Evolutionary conservation across 1,284 basidiomycete genomes (phyloP).

Genomic region (Puccinia horiana): DNA sequence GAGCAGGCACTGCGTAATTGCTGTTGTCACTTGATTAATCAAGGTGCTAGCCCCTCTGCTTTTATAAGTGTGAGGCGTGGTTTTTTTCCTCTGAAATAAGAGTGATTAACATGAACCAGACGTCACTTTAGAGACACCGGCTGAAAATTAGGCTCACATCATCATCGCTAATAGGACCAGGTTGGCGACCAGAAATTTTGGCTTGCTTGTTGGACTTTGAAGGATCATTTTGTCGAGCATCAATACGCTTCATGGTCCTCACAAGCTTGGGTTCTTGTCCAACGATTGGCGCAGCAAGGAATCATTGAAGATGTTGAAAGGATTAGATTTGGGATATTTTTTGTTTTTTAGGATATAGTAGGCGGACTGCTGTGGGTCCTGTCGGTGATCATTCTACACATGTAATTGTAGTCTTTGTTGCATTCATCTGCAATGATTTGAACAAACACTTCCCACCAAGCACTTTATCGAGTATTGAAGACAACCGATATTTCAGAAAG

Average conservation of each 20-base stretch:
- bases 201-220: too few relatives aligned
- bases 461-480: neutral
- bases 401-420: slow-evolving; percentile 6
- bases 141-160: neutral
- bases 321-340: neutral
- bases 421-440: neutral
- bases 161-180: neutral
- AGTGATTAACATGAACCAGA: too few relatives aligned
- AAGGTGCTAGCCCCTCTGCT: too few relatives aligned
- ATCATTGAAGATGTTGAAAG: neutral
- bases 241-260: neutral
- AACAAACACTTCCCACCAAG: neutral
- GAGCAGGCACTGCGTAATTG: too few relatives aligned
- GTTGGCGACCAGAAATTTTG: neutral
- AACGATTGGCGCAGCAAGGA: neutral
- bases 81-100: too few relatives aligned
- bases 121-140: too few relatives aligned
- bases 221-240: neutral
- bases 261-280: neutral
- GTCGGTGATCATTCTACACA: neutral
- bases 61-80: too few relatives aligned
- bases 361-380: neutral
- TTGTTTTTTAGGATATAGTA: neutral
- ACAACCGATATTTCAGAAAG: neutral
- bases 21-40: too few relatives aligned